These are phyloP conservation scores for Penicillium simplicissimum DNA, from an alignment of 495 filamentous ascomycete genomes.

Conservation along the genomic window DNA sequence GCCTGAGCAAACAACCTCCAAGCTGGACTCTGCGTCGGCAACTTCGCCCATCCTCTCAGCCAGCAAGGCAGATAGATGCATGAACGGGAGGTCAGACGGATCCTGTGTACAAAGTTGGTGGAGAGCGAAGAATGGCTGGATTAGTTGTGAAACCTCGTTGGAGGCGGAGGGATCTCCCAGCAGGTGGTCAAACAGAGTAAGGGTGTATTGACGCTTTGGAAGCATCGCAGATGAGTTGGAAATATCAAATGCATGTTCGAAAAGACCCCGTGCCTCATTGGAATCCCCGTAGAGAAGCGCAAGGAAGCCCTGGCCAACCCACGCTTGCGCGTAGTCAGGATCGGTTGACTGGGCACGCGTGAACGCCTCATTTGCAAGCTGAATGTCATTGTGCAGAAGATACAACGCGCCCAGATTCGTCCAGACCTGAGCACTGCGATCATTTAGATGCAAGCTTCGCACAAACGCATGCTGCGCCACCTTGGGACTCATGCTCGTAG, in stretches of 20 bases:
- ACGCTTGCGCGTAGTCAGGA: conserved; percentile 87
- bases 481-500: conserved; percentile 76
- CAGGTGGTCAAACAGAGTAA: conserved; percentile 78
- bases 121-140: conserved; percentile 84
- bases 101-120: conserved; percentile 71
- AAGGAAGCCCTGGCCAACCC: conserved; percentile 89
- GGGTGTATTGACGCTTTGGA: conserved; percentile 72
- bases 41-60: conserved; percentile 75
- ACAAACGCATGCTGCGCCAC: conserved; percentile 94
- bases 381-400: conserved; percentile 75
- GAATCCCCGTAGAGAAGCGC: conserved; percentile 71
- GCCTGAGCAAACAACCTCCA: conserved; percentile 63
- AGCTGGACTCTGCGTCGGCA: conserved; percentile 59
- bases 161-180: conserved; percentile 53
- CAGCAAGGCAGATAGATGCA: conserved; percentile 78
- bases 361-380: conserved; percentile 85
- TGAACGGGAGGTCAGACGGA: conserved; percentile 64
- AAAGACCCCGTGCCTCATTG: conserved; percentile 76
- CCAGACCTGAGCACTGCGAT: conserved; percentile 79
- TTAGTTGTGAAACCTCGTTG: conserved; percentile 61
- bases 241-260: conserved; percentile 96
- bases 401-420: conserved; percentile 88
- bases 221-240: conserved; percentile 69
- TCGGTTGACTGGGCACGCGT: conserved; percentile 89
- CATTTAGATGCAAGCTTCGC: conserved; percentile 90